These are phyloP conservation scores for Pseudohyphozyma bogoriensis DNA, from an alignment of 768 basidiomycete species.

Conservation along the genomic window DNA sequence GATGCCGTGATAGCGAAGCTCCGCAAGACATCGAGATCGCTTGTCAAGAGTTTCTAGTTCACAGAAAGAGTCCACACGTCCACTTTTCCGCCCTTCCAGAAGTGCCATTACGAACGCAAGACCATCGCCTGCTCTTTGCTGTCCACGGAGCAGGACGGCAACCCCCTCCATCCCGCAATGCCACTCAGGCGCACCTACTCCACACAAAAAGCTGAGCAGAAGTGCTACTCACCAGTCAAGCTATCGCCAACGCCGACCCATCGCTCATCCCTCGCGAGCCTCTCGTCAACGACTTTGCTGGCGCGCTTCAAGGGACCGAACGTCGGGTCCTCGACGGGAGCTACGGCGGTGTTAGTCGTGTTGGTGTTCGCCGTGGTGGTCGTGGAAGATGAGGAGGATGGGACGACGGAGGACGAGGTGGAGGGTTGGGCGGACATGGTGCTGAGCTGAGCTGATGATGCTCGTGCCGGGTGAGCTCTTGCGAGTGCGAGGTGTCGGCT, in stretches of 20 bases:
- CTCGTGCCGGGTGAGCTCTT: too few species aligned
- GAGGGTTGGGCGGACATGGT: too few species aligned
- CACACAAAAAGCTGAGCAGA: neutral
- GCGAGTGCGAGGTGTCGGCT: too few species aligned
- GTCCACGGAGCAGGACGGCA: neutral
- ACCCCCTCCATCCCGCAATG: neutral
- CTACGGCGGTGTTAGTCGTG: too few species aligned
- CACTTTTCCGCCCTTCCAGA: too few species aligned
- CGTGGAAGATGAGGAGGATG: too few species aligned
- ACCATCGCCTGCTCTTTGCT: neutral
- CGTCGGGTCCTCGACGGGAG: slow-evolving; percentile 9
- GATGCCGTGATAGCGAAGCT: too few species aligned
- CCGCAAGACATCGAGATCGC: too few species aligned
- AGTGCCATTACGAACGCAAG: neutral
- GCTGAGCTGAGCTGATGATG: too few species aligned
- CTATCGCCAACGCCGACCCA: slow-evolving; percentile 21
- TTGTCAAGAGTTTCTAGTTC: too few species aligned
- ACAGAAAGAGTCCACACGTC: neutral
- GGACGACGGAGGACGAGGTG: too few species aligned
- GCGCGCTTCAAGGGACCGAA: slow-evolving; percentile 18
- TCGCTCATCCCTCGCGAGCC: slow-evolving; percentile 17
- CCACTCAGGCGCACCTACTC: neutral
- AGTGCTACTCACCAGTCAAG: slow-evolving; percentile 8
- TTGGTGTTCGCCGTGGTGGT: too few species aligned
- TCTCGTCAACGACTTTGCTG: slow-evolving; percentile 20